Evolutionary conservation across 1,284 basidiomycete genomes (phyloP).

Genomic region (Cryptococcus maquisensis): DNA sequence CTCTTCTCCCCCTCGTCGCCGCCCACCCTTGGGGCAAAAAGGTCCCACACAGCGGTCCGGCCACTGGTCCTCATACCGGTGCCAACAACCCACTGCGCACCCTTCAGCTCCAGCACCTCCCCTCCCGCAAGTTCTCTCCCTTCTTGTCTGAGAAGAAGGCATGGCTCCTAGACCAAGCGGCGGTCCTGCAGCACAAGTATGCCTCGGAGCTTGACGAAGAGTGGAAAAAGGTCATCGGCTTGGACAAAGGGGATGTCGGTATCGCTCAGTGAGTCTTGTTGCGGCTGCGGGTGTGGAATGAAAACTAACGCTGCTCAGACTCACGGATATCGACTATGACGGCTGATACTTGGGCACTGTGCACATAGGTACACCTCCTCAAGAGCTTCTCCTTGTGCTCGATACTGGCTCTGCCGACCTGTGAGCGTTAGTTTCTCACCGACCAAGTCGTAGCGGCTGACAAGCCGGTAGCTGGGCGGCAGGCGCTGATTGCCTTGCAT

Average conservation of each 20-base stretch:
- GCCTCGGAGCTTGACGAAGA: conserved; percentile 19
- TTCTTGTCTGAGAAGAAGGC: conserved; percentile 26
- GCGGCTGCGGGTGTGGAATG: neutral
- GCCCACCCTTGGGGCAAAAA: neutral
- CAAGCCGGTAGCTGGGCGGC: conserved; percentile 46
- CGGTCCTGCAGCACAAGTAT: conserved; percentile 34
- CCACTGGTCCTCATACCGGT: neutral
- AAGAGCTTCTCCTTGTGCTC: conserved; percentile 51
- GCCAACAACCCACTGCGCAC: neutral
- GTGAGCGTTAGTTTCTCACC: conserved; percentile 6
- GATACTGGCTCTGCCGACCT: conserved; percentile 55
- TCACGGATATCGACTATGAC: conserved; percentile 37
- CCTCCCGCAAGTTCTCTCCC: conserved; percentile 23
- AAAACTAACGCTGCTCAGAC: conserved; percentile 4
- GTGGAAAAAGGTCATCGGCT: conserved; percentile 20
- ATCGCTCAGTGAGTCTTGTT: too few relatives aligned
- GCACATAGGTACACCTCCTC: conserved; percentile 46
- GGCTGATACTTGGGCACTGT: conserved; percentile 25
- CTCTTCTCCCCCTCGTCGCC: conserved; percentile 5
- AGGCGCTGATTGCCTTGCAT: conserved; percentile 34
- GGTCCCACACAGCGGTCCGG: too few relatives aligned
- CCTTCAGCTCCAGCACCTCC: conserved; percentile 16
- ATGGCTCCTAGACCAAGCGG: conserved; percentile 32
- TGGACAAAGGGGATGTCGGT: conserved; percentile 6
- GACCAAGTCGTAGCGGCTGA: neutral